phyloP scores from a whole-genome alignment of 1,139 yeast genomes.

The Groenewaldozyma sp. region DNA sequence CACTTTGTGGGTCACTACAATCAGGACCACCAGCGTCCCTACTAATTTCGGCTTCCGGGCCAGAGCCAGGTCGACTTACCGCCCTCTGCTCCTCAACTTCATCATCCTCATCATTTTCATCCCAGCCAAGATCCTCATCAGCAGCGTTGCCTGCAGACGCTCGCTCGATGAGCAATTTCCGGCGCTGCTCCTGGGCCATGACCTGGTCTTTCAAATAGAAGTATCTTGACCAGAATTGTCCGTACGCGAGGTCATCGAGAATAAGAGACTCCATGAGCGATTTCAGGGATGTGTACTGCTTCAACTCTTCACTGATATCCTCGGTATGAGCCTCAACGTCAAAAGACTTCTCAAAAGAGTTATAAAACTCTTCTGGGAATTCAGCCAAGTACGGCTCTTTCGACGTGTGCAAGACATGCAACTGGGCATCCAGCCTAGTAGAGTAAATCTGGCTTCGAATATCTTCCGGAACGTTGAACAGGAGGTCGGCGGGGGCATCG shows the following conservation, averaged over 20 bases:
- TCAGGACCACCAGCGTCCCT: too few species aligned
- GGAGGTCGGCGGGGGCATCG: slow-evolving; percentile 31
- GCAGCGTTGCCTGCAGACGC: slow-evolving; percentile 32
- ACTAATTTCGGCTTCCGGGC: background rate
- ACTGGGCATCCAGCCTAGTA: slow-evolving; percentile 50
- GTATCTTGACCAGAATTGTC: slow-evolving; percentile 69
- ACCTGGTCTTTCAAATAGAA: slow-evolving; percentile 48
- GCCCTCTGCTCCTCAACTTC: slow-evolving; percentile 18
- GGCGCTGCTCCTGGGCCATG: slow-evolving; percentile 52
- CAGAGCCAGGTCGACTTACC: slow-evolving; percentile 7
- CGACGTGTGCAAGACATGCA: slow-evolving; percentile 42
- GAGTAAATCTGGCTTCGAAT: slow-evolving; percentile 35
- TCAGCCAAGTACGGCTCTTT: slow-evolving; percentile 35
- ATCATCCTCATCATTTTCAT: slow-evolving; percentile 52
- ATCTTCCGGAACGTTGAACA: slow-evolving; percentile 38
- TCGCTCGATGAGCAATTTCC: slow-evolving; percentile 50
- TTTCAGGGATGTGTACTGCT: slow-evolving; percentile 45
- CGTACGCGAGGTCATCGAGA: slow-evolving; percentile 51
- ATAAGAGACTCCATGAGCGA: slow-evolving; percentile 56
- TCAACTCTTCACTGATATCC: slow-evolving; percentile 42
- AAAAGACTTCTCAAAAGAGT: slow-evolving; percentile 30
- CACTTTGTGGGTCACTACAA: slow-evolving; percentile 6
- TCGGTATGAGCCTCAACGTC: slow-evolving; percentile 44
- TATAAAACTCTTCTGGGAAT: slow-evolving; percentile 29
- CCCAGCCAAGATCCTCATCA: slow-evolving; percentile 46